Conservation (phyloP, 495 filamentous ascomycete genomes). For the Neurospora cerealis region DNA sequence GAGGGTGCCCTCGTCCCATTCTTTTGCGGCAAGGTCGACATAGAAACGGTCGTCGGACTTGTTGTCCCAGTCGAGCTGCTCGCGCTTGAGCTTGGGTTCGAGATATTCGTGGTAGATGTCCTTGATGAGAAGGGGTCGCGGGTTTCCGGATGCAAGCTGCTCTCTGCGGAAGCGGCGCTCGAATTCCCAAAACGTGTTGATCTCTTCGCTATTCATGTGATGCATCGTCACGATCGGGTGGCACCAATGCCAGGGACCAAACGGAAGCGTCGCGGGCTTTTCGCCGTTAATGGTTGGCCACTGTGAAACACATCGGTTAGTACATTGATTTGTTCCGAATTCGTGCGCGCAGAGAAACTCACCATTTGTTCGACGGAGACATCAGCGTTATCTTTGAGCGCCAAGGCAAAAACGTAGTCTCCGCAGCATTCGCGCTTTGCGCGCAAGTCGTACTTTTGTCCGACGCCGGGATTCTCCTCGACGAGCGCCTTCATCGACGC, state of each 20-base stretch:
- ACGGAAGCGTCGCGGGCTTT: conserved; percentile 40
- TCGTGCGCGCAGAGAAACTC: conserved; percentile 27
- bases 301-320: conserved; percentile 12
- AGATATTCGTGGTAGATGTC: conserved; percentile 39
- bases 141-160: neutral
- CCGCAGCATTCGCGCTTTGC: conserved; percentile 56
- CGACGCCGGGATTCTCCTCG: conserved; percentile 30
- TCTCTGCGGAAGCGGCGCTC: conserved; percentile 25
- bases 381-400: conserved; percentile 39
- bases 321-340: conserved; percentile 23
- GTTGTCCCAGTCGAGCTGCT: conserved; percentile 42
- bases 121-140: conserved; percentile 26
- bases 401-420: conserved; percentile 52
- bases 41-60: conserved; percentile 31
- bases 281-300: conserved; percentile 53
- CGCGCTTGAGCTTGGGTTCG: conserved; percentile 18
- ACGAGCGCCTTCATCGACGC: conserved; percentile 40
- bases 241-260: conserved; percentile 46
- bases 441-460: conserved; percentile 39
- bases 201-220: conserved; percentile 44
- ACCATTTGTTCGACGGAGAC: conserved; percentile 26
- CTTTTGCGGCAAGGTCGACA: conserved; percentile 12
- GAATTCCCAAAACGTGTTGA: conserved; percentile 44
- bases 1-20: conserved; percentile 18
- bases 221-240: conserved; percentile 51